Evolutionary conservation across 129 eudicot genomes (phyloP).

Genomic region (Artemisia tridentata): DNA sequence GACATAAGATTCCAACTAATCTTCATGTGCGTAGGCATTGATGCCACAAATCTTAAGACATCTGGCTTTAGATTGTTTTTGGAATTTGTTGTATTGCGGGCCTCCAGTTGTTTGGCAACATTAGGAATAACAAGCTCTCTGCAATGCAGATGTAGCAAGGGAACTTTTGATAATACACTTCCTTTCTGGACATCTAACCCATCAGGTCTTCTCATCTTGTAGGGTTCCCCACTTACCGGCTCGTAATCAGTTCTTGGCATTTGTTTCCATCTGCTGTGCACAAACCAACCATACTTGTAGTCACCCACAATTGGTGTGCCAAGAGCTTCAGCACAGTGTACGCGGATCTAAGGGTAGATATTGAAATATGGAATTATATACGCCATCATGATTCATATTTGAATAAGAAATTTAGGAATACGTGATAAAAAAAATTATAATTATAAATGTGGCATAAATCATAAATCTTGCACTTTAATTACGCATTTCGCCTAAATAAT

Average conservation of each 20-base stretch:
- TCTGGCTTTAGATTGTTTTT: slow-evolving; percentile 41
- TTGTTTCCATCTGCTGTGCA: slow-evolving; percentile 79
- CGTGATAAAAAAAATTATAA: too few relatives aligned
- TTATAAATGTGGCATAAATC: not conserved
- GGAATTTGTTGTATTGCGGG: slow-evolving; percentile 13
- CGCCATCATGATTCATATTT: not conserved
- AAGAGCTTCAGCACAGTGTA: slow-evolving; percentile 97
- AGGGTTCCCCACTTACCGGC: slow-evolving; percentile 65
- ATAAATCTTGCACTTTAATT: not conserved
- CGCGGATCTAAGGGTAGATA: slow-evolving; percentile 55
- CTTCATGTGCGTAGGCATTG: slow-evolving; percentile 95
- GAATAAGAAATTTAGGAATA: not conserved
- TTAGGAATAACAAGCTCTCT: slow-evolving; percentile 87
- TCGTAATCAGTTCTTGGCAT: slow-evolving; percentile 66
- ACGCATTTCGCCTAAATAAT: too few relatives aligned
- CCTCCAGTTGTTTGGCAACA: slow-evolving; percentile 56
- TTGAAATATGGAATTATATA: not conserved
- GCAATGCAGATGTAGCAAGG: slow-evolving; percentile 83
- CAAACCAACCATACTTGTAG: slow-evolving; percentile 90
- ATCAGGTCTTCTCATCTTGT: slow-evolving; percentile 73
- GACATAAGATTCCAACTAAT: slow-evolving; percentile 98
- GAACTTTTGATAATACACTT: slow-evolving; percentile 79
- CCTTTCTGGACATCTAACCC: slow-evolving; percentile 90
- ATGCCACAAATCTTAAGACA: slow-evolving; percentile 75
- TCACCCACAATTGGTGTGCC: slow-evolving; percentile 95